Percentiles rank a stretch among this genome's conserved stretches.
Conservation (phyloP, 2,329 filamentous ascomycete genomes). For the Purpureocillium takamizusanense region DNA sequence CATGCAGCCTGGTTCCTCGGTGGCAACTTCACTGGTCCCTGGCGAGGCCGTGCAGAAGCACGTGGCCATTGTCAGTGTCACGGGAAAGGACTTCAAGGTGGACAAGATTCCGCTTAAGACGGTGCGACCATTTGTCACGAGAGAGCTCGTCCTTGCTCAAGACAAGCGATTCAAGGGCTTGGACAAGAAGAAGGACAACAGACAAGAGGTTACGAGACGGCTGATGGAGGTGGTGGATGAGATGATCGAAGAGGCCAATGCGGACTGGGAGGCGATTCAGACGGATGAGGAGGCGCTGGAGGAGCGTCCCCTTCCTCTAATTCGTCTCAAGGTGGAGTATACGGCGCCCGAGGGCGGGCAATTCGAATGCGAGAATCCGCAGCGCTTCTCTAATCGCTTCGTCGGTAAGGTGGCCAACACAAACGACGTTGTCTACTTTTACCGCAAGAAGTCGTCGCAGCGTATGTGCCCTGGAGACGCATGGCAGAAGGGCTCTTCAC, state of each 20-base stretch:
- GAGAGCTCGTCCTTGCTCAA: constrained; percentile 68
- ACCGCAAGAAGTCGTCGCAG: constrained; percentile 71
- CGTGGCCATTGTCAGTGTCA: constrained; percentile 76
- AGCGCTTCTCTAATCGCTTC: constrained; percentile 91
- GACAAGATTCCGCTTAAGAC: constrained; percentile 78
- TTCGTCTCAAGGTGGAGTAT: constrained; percentile 86
- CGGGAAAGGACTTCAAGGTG: constrained; percentile 69
- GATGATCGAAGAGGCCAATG: constrained; percentile 77
- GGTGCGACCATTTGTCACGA: constrained; percentile 83
- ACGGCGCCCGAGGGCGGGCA: constrained; percentile 74
- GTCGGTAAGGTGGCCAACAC: constrained; percentile 84
- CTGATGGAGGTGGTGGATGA: constrained; percentile 73
- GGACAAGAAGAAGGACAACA: constrained; percentile 74
- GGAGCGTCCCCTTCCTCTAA: constrained; percentile 65
- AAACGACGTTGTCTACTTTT: constrained; percentile 88
- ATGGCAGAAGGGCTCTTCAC: not conserved
- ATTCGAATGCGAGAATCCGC: constrained; percentile 90
- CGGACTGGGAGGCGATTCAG: constrained; percentile 74
- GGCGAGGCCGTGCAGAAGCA: constrained; percentile 90
- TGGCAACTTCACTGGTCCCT: constrained; percentile 83
- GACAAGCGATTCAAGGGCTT: constrained; percentile 70
- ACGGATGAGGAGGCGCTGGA: constrained; percentile 51
- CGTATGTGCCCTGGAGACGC: constrained; percentile 11
- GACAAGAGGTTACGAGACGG: constrained; percentile 67
- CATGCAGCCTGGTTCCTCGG: constrained; percentile 94